Evolutionary conservation across 1,284 basidiomycete genomes (phyloP).

Genomic region (Leccinum angustisporum): DNA sequence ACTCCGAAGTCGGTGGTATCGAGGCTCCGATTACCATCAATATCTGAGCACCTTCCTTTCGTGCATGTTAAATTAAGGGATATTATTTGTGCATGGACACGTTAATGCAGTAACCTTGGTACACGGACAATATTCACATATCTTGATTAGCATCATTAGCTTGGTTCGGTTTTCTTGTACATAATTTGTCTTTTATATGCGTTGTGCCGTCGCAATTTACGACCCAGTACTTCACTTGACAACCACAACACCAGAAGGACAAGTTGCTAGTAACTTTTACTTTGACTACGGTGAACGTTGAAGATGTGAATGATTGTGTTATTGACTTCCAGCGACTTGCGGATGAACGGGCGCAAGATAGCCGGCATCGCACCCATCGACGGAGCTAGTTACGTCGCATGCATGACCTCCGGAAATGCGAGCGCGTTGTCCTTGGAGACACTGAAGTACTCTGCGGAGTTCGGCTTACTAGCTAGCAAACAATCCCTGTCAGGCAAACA

Average conservation of each 20-base stretch:
- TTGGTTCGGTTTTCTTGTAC: too few species aligned
- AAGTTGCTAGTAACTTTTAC: too few species aligned
- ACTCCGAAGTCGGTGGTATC: conserved; percentile 29
- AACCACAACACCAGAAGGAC: too few species aligned
- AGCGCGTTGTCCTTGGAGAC: neutral
- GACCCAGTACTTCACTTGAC: too few species aligned
- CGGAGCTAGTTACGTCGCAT: neutral
- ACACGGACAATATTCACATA: neutral
- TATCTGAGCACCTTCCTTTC: conserved; percentile 1
- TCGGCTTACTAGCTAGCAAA: neutral
- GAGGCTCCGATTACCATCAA: conserved; percentile 21
- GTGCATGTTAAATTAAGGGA: neutral
- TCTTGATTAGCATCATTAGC: too few species aligned
- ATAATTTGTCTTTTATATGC: too few species aligned
- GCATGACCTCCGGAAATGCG: neutral
- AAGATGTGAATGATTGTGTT: neutral
- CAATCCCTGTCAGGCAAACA: neutral
- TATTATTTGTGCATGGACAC: neutral
- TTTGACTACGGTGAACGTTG: neutral
- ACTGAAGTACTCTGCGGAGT: neutral
- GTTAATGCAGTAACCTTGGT: neutral
- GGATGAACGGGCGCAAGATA: neutral
- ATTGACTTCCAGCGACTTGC: neutral
- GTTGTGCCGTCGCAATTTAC: too few species aligned
- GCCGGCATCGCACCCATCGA: neutral